Conservation (phyloP, 108 stramenopile species). For the Aurantiochytrium sp. region DNA sequence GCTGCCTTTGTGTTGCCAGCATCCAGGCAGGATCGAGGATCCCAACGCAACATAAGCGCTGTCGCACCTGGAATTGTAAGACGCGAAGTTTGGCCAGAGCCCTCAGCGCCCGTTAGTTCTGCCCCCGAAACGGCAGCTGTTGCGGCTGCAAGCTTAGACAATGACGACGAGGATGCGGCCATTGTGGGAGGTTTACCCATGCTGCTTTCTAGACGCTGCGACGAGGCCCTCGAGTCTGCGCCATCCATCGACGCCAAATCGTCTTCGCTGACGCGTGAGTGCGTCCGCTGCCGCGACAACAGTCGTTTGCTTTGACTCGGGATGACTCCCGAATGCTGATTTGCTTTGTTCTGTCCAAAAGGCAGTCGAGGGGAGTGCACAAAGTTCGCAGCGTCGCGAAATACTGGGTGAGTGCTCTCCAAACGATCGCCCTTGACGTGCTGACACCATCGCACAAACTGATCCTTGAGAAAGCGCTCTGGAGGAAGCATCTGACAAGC, state of each 20-base stretch:
- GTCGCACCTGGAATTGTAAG: not conserved
- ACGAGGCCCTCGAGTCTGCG: not conserved
- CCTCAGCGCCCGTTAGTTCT: not conserved
- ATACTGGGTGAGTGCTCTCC: not conserved
- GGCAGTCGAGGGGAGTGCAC: not conserved
- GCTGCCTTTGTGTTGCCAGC: not conserved
- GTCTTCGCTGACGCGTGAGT: not conserved
- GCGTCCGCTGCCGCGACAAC: not conserved
- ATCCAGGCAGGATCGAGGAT: not conserved
- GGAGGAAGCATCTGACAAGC: slow-evolving; percentile 3
- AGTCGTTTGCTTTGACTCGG: not conserved
- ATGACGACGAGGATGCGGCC: too few relatives aligned
- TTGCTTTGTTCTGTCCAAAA: not conserved
- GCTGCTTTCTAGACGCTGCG: not conserved
- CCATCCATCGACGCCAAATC: not conserved
- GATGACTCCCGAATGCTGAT: too few relatives aligned
- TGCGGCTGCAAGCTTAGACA: not conserved
- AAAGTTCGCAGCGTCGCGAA: not conserved
- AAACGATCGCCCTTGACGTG: not conserved
- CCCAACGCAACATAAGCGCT: not conserved
- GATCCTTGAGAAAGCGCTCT: not conserved
- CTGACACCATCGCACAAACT: not conserved
- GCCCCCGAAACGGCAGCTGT: not conserved
- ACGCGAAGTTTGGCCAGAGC: not conserved
- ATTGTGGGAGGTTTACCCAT: too few relatives aligned